Evolutionary conservation across 2,329 filamentous ascomycete genomes (phyloP).

Genomic region (Talaromyces albobiverticillius): DNA sequence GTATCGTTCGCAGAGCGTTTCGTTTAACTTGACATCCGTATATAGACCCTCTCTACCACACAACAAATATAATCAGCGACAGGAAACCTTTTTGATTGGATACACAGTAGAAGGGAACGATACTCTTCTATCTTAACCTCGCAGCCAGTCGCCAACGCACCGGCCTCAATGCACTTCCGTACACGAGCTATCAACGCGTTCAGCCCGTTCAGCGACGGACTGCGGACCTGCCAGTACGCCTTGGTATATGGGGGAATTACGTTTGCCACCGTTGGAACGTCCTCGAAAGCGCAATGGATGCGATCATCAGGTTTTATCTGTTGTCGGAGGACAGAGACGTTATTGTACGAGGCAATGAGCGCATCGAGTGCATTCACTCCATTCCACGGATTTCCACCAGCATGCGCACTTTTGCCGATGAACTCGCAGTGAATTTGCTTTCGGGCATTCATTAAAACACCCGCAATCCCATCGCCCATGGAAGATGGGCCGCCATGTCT

Average conservation of each 20-base stretch:
- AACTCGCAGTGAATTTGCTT: conserved; percentile 39
- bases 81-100: too few relatives aligned
- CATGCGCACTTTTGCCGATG: conserved; percentile 54
- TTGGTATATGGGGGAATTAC: conserved; percentile 54
- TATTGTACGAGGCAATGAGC: conserved; percentile 46
- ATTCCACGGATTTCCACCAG: conserved; percentile 56
- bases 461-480: conserved; percentile 24
- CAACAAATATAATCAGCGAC: conserved; percentile 10
- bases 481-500: conserved; percentile 7
- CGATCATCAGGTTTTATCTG: conserved; percentile 54
- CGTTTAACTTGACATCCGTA: conserved; percentile 46
- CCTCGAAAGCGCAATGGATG: conserved; percentile 53
- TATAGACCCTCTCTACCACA: conserved; percentile 28
- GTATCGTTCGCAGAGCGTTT: conserved; percentile 44
- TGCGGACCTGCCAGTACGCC: conserved; percentile 46
- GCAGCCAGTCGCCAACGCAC: conserved; percentile 35
- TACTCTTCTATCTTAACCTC: conserved; percentile 29
- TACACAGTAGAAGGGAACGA: too few relatives aligned
- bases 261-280: conserved; percentile 55
- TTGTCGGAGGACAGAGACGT: conserved; percentile 53
- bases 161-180: conserved; percentile 34
- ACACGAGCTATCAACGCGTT: conserved; percentile 27
- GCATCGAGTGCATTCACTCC: conserved; percentile 61
- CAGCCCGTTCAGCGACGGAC: conserved; percentile 43
- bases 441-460: conserved; percentile 30